A percentile compares a stretch with the other conserved stretches of the same genome.
Evolutionary conservation across 345 rosid species (phyloP).

Genomic region (Salix koriyanagi): DNA sequence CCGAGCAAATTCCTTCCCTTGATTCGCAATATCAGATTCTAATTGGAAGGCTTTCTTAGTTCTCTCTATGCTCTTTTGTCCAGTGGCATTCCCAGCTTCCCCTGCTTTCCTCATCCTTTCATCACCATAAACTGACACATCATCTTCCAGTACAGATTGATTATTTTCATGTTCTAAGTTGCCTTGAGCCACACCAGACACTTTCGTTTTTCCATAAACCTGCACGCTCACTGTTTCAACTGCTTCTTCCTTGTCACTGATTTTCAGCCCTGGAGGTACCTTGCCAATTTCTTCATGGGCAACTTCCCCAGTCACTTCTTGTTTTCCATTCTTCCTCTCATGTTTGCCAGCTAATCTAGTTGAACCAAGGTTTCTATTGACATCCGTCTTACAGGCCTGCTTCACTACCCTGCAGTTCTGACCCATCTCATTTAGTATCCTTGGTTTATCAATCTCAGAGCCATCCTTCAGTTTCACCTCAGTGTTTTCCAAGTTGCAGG

Average conservation of each 20-base stretch:
- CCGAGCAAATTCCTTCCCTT: conserved; percentile 28
- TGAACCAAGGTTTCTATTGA: conserved; percentile 15
- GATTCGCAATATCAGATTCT: conserved; percentile 27
- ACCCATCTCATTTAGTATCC: conserved; percentile 17
- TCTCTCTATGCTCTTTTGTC: conserved; percentile 31
- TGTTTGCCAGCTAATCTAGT: conserved; percentile 29
- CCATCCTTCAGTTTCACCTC: conserved; percentile 2
- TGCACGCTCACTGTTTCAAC: conserved; percentile 6
- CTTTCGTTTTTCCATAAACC: conserved; percentile 16
- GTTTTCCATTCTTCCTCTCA: conserved; percentile 19
- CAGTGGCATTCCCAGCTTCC: conserved; percentile 22
- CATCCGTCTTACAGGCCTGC: conserved; percentile 20
- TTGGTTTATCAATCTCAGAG: conserved; percentile 1
- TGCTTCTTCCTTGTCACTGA: conserved; percentile 28
- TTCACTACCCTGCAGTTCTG: conserved; percentile 12
- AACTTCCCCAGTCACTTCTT: conserved; percentile 26
- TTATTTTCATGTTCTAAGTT: conserved; percentile 16
- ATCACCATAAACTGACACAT: conserved; percentile 12
- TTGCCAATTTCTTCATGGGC: conserved; percentile 24
- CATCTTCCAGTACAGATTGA: conserved; percentile 17
- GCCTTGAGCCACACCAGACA: conserved; percentile 15
- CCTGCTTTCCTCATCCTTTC: conserved; percentile 13
- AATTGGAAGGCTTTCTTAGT: conserved; percentile 15
- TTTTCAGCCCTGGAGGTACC: conserved; percentile 17
- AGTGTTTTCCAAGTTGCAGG: conserved; percentile 15